Conservation (phyloP, 805 yeast genomes). For the Metschnikowia orientalis region DNA sequence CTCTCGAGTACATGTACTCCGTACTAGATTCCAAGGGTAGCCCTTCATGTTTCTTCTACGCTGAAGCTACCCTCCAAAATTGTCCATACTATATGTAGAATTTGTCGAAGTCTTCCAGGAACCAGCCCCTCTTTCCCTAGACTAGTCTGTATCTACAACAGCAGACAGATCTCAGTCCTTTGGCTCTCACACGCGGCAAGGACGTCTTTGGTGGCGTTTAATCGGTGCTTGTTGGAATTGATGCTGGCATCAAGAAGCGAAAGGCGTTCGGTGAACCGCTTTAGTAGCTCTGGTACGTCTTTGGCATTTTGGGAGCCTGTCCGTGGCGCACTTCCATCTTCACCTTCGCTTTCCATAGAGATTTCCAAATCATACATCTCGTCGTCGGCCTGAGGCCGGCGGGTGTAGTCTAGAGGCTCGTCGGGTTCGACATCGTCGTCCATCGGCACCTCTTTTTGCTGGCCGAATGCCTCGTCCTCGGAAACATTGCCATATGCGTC, state of each 20-base stretch:
- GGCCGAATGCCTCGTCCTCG: constrained; percentile 7
- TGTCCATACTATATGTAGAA: too few relatives aligned
- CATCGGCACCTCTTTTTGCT: neutral
- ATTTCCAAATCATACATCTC: constrained; percentile 15
- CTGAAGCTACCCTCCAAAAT: too few relatives aligned
- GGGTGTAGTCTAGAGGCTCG: neutral
- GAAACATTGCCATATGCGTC: constrained; percentile 13
- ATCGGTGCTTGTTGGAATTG: neutral
- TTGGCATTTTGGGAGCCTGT: too few relatives aligned
- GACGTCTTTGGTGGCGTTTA: neutral
- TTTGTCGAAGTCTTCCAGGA: too few relatives aligned
- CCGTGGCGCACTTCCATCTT: neutral
- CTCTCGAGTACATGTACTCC: too few relatives aligned
- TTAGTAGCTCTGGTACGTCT: neutral
- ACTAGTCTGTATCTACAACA: too few relatives aligned
- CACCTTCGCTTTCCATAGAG: constrained; percentile 6
- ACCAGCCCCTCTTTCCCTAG: too few relatives aligned
- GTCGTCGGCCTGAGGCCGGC: neutral
- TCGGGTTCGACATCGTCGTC: constrained; percentile 7
- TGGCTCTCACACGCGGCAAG: neutral
- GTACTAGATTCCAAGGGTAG: too few relatives aligned
- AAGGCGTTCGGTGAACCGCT: constrained; percentile 1
- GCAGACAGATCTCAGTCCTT: neutral
- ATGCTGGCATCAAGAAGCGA: constrained; percentile 2
- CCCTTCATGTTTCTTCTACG: too few relatives aligned